Conservation (phyloP, 768 basidiomycete species). For the Sistotremastrum suecicum region DNA sequence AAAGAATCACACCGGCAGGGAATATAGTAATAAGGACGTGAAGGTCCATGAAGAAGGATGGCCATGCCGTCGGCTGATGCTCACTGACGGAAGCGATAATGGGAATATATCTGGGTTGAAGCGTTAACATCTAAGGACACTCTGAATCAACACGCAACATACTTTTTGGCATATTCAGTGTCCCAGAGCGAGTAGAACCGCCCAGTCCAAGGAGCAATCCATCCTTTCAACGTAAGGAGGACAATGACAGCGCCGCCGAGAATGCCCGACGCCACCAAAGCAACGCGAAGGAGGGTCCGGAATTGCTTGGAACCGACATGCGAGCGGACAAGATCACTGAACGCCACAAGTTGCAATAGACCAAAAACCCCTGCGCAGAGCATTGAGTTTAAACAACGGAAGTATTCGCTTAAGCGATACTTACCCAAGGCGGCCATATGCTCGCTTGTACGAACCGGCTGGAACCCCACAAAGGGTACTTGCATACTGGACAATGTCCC, state of each 20-base stretch:
- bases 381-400: constrained; percentile 6
- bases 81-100: constrained; percentile 99
- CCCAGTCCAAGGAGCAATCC: constrained; percentile 99
- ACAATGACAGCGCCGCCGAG: constrained; percentile 63
- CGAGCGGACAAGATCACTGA: constrained; percentile 75
- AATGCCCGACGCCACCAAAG: constrained; percentile 54
- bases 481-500: constrained; percentile 98
- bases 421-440: constrained; percentile 96
- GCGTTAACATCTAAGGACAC: constrained; percentile 5
- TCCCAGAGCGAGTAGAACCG: constrained; percentile 99
- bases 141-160: constrained; percentile 10
- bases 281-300: constrained; percentile 59
- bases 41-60: constrained; percentile 98
- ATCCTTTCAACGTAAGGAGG: constrained; percentile 79
- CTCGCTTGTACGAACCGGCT: constrained; percentile 93
- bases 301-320: constrained; percentile 90
- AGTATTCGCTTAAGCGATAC: constrained; percentile 10
- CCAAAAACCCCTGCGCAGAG: constrained; percentile 70
- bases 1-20: constrained; percentile 89
- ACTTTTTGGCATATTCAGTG: constrained; percentile 98
- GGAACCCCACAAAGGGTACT: constrained; percentile 98
- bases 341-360: constrained; percentile 89
- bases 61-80: constrained; percentile 99
- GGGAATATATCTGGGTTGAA: constrained; percentile 59
- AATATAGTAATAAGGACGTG: constrained; percentile 96